These are phyloP conservation scores for Lathyrus aphaca DNA, from an alignment of 306 rosid species.

Conservation along the genomic window DNA sequence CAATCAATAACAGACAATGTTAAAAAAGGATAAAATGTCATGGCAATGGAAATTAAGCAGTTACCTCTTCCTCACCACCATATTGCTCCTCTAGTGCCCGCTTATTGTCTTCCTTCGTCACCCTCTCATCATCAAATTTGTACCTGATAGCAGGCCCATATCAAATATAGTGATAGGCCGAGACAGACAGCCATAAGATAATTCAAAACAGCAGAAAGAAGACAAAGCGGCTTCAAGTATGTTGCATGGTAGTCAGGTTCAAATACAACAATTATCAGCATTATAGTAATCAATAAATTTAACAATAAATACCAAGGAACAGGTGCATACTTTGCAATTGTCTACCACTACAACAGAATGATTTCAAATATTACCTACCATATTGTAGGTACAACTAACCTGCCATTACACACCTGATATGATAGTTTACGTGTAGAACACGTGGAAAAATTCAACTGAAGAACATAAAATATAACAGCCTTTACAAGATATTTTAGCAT, in stretches of 20 bases:
- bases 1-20: constrained; percentile 32
- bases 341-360: constrained; percentile 4
- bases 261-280: constrained; percentile 21
- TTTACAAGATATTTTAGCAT: not conserved
- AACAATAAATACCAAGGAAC: constrained; percentile 22
- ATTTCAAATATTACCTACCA: constrained; percentile 20
- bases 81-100: constrained; percentile 95
- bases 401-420: constrained; percentile 15
- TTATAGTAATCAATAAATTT: constrained; percentile 13
- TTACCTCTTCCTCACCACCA: constrained; percentile 98
- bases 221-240: not conserved
- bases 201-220: constrained; percentile 25
- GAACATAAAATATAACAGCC: not conserved
- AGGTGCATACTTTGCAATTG: constrained; percentile 2
- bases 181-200: constrained; percentile 2
- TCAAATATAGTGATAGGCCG: constrained; percentile 7
- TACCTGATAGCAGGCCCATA: constrained; percentile 56
- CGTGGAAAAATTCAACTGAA: not conserved
- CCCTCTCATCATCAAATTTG: constrained; percentile 91
- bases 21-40: constrained; percentile 29
- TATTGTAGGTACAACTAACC: constrained; percentile 28
- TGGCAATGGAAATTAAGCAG: constrained; percentile 21
- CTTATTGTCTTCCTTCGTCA: constrained; percentile 89
- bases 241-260: constrained; percentile 18
- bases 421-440: constrained; percentile 8